Evolutionary conservation across 2,329 filamentous ascomycete species (phyloP).

Genomic region (Chaetomium globosum): DNA sequence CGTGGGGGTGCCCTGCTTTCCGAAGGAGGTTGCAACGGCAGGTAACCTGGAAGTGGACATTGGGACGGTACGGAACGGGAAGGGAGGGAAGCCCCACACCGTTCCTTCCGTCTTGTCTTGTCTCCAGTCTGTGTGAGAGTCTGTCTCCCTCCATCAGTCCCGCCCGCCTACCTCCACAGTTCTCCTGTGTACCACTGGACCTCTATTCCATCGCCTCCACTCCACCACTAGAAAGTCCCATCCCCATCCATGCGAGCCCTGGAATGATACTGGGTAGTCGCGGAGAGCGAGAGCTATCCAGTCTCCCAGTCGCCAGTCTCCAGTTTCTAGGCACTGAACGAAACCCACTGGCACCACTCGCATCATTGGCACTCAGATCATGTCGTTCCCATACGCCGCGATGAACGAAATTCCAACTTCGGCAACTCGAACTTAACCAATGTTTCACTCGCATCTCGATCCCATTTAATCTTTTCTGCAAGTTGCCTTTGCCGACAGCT

Average conservation of each 20-base stretch:
- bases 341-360: background rate
- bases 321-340: background rate
- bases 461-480: slow-evolving; percentile 7
- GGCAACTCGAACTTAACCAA: background rate
- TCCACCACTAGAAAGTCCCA: too few relatives aligned
- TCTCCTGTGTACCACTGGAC: background rate
- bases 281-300: background rate
- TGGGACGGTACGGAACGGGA: background rate
- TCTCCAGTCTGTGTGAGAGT: background rate
- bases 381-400: background rate
- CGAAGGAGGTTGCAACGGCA: slow-evolving; percentile 10
- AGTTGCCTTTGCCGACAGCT: slow-evolving; percentile 13
- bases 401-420: background rate
- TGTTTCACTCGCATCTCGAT: background rate
- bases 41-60: background rate
- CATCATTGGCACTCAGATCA: background rate
- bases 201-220: too few relatives aligned
- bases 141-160: background rate
- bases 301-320: background rate
- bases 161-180: background rate
- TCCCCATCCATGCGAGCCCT: background rate
- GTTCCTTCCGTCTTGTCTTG: background rate
- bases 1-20: slow-evolving; percentile 14
- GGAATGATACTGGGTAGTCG: too few relatives aligned
- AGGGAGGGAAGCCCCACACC: slow-evolving; percentile 14